Percentiles rank a stretch among this genome's conserved stretches.
Evolutionary conservation across 2,329 filamentous ascomycete species (phyloP).

Genomic region (Exophiala aquamarina): DNA sequence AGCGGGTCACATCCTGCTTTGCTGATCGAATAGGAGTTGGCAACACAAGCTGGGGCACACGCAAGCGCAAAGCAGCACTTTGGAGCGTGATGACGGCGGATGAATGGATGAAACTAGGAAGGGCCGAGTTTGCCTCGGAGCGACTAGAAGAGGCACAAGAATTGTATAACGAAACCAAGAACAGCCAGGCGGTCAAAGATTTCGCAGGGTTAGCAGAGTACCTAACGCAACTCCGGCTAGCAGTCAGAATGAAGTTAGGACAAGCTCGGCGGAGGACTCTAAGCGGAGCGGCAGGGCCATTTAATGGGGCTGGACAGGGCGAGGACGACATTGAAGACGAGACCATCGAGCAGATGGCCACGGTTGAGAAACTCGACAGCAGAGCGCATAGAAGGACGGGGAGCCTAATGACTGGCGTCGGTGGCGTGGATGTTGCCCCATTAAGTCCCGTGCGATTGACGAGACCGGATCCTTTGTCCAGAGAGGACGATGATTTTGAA

Average conservation of each 20-base stretch:
- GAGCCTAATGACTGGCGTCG: slow-evolving; percentile 43
- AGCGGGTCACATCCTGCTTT: slow-evolving; percentile 84
- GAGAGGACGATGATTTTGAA: slow-evolving; percentile 49
- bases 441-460: slow-evolving; percentile 37
- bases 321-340: slow-evolving; percentile 38
- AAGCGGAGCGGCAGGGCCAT: slow-evolving; percentile 23
- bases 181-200: slow-evolving; percentile 41
- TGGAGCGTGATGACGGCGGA: slow-evolving; percentile 85
- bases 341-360: slow-evolving; percentile 25
- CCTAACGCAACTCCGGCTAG: slow-evolving; percentile 43
- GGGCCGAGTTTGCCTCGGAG: slow-evolving; percentile 73
- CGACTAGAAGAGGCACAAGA: slow-evolving; percentile 69
- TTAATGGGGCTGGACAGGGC: slow-evolving; percentile 19
- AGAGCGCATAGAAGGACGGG: slow-evolving; percentile 13
- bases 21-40: slow-evolving; percentile 69
- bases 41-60: slow-evolving; percentile 66
- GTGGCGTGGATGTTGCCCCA: slow-evolving; percentile 46
- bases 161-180: slow-evolving; percentile 49
- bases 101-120: slow-evolving; percentile 75
- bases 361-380: slow-evolving; percentile 22
- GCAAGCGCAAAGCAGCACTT: slow-evolving; percentile 80
- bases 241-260: slow-evolving; percentile 46
- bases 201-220: slow-evolving; percentile 55
- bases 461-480: slow-evolving; percentile 34
- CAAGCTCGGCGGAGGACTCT: slow-evolving; percentile 31